Evolutionary conservation across 1,284 basidiomycete genomes (phyloP), one percentile per base, ranked within the genome.

Genomic region (Puccinia triticina): DNA sequence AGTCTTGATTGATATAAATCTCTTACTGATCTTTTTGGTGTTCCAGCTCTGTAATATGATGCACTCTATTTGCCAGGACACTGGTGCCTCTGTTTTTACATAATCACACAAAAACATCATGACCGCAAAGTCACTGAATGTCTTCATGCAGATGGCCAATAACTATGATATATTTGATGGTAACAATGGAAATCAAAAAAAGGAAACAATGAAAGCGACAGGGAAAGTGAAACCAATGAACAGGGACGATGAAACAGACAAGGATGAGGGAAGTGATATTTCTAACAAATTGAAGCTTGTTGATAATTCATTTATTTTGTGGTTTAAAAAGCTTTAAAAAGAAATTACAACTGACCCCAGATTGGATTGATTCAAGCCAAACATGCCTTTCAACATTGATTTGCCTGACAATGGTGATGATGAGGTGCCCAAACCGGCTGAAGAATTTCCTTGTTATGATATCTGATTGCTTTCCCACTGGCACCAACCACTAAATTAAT

Each of bases 31-130:
- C 16, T 2, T 16, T 43, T 66, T 40, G 26, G 11, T 8, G 7
- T 69, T 10, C n/a, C 16, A 69, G 66, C n/a, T 69, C 3, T n/a
- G n/a, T 1, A 1, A 43, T 5, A 69, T 69, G 66, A n/a, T 69
- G 43, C 66, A 69, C n/a, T 46, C 66, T 1, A 4, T 69, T 29
- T 37, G 66, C 3, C 10, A 14, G 1, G 43, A 46, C 66, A 26
- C 40, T 21, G 66, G 66, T 14, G 23, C 40, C 0, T 3, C 40
- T 12, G n/a, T 69, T 16, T 69, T 69, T 12, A 46, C 66, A n/a
- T 43, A 69, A 29, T 46, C 66, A 2, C 66, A 69, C 64, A 43
- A 69, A 14, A 46, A 26, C n/a, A 69, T 69, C 40, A 66, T 69
- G 21, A 46, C 21, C 3, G 10, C 66, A 18, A 29, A 43, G 43